Evolutionary conservation across 441 rosid species (phyloP), one percentile per base, ranked within the genome.

Genomic region (Eruca vesicaria): DNA sequence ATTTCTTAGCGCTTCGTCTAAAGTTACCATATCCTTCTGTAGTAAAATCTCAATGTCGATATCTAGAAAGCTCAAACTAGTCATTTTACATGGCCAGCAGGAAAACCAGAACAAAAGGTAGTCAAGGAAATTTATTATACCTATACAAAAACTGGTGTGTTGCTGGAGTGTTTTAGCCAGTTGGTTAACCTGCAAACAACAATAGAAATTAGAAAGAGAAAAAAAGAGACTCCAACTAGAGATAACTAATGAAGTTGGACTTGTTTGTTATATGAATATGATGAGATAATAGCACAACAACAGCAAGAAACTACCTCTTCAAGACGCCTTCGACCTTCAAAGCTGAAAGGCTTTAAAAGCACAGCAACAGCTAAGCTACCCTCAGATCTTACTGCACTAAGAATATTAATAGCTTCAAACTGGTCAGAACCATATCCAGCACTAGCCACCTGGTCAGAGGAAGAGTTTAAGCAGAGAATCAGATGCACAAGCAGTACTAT

Each of bases 281-380:
- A 14, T 72, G 55, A 38, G 48, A 65, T 62, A 55, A 41, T 60
- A 52, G 55, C 10, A 53, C 5, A 18, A 52, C 7, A 41, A 73
- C 60, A 43, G 2, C 57, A 68, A 68, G 16, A 1, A 28, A n/a
- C 55, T 75, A 95, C 99, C 99, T 95, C 98, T 72, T 83, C 88
- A 63, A 83, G 84, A 72, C 97, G 94, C 80, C 88, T 89, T 78
- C 84, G 84, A 35, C 98, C 99, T 86, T 95, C 98, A 80, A 95
- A 95, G 75, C 93, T 87, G 84, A 95, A 95, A 76, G 99, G 99
- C 78, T 82, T 90, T 76, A 90, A 74, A 72, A 89, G 69, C 73
- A 95, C 84, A 83, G 93, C 87, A 75, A 87, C 79, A 56, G 82
- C 84, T 77, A 90, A 86, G 53, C 86, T 85, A 83, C 90, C 86